Percentiles rank a stretch among this genome's conserved stretches.
These are phyloP conservation scores for Euphorbia schlechtendalii DNA, from an alignment of 441 rosid genomes.

Conservation along the genomic window DNA sequence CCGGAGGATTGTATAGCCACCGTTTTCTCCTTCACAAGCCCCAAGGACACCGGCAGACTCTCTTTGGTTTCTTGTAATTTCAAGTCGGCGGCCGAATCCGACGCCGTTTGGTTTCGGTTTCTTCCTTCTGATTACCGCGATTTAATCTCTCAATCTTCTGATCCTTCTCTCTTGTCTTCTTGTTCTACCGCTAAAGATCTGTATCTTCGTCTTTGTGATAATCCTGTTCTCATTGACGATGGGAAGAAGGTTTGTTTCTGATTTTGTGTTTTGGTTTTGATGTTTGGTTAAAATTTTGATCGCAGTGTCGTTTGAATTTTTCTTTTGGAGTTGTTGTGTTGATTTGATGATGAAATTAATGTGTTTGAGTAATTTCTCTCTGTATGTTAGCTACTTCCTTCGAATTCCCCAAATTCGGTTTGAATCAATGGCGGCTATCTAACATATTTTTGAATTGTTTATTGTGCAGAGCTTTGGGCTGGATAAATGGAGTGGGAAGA, in stretches of 20 bases:
- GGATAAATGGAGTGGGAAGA: conserved; percentile 46
- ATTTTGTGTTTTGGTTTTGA: too few species aligned
- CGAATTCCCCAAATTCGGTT: not conserved
- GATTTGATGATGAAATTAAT: not conserved
- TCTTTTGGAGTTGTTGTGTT: not conserved
- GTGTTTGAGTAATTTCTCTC: not conserved
- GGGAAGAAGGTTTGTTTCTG: conserved; percentile 37
- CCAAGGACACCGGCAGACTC: conserved; percentile 35
- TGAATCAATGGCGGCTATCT: not conserved
- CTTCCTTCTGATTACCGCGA: conserved; percentile 33
- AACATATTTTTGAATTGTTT: not conserved
- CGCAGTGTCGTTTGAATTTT: not conserved
- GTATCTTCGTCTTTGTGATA: conserved; percentile 38
- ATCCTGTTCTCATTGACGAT: conserved; percentile 45
- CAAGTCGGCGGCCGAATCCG: conserved; percentile 41
- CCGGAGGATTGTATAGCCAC: conserved; percentile 21
- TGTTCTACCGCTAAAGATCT: conserved; percentile 38
- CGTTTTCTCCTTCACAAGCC: conserved; percentile 17
- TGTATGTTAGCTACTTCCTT: not conserved
- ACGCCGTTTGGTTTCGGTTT: conserved; percentile 52
- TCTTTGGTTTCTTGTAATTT: conserved; percentile 35
- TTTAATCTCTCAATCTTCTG: conserved; percentile 18
- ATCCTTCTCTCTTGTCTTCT: conserved; percentile 14
- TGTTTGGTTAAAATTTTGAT: not conserved
- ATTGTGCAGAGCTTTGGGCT: conserved; percentile 52